Percentiles rank a stretch among this genome's conserved stretches.
phyloP scores from a whole-genome alignment of 306 rosid species.

The Gastrolobium villosum region DNA sequence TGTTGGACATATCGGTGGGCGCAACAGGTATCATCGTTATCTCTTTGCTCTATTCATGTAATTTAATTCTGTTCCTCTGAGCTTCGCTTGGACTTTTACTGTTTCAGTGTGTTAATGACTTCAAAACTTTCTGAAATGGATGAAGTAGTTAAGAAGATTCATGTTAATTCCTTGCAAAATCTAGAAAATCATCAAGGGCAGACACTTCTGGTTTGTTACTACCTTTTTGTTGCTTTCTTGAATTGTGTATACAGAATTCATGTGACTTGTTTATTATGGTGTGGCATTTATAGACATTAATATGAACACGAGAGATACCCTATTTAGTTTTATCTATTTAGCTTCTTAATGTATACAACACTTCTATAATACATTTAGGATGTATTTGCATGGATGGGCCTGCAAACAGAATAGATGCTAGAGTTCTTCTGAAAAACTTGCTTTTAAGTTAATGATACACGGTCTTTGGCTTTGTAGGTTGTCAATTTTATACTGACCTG shows the following conservation, averaged over 20 bases:
- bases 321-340: conserved; percentile 31
- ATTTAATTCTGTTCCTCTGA: conserved; percentile 42
- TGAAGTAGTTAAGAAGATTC: conserved; percentile 87
- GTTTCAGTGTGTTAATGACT: conserved; percentile 82
- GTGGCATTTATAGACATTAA: conserved; percentile 19
- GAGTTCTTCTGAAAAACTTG: conserved; percentile 23
- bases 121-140: conserved; percentile 96
- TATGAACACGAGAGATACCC: conserved; percentile 22
- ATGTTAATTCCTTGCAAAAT: conserved; percentile 57
- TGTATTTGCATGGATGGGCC: conserved; percentile 34
- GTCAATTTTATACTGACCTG: conserved; percentile 21
- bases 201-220: conserved; percentile 87
- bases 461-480: conserved; percentile 32
- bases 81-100: conserved; percentile 48
- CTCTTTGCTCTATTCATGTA: conserved; percentile 42
- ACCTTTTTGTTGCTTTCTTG: conserved; percentile 30
- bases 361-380: conserved; percentile 31
- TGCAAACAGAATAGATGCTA: neutral
- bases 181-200: conserved; percentile 59
- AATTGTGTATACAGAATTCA: conserved; percentile 33
- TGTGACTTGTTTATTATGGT: conserved; percentile 27
- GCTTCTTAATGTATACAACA: neutral
- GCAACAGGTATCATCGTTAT: conserved; percentile 70
- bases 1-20: conserved; percentile 97
- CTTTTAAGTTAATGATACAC: conserved; percentile 28